Evolutionary conservation across 352 stramenopile genomes (phyloP).

Genomic region (Hyaloperonospora brassicae): DNA sequence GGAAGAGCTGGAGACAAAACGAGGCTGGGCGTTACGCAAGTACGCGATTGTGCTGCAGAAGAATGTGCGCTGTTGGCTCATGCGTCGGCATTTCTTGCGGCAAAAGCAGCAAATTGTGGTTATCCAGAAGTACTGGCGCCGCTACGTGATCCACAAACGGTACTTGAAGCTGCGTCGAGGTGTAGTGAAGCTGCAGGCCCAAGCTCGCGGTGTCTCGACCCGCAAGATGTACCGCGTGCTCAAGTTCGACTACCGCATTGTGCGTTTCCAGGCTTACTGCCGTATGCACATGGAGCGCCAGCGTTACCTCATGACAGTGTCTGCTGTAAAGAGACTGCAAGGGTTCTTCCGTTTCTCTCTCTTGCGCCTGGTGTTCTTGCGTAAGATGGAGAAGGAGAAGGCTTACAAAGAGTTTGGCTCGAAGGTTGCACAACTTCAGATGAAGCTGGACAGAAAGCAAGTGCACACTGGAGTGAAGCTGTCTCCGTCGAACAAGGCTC

Average conservation of each 20-base stretch:
- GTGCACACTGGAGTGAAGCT: slow-evolving; percentile 28
- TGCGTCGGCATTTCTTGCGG: slow-evolving; percentile 41
- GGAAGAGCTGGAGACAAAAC: slow-evolving; percentile 70
- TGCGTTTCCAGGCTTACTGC: slow-evolving; percentile 66
- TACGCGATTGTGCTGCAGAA: slow-evolving; percentile 73
- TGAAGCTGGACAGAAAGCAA: slow-evolving; percentile 63
- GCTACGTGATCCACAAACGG: slow-evolving; percentile 50
- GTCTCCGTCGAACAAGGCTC: slow-evolving; percentile 37
- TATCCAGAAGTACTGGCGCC: slow-evolving; percentile 71
- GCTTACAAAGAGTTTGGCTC: slow-evolving; percentile 63
- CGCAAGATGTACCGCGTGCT: slow-evolving; percentile 59
- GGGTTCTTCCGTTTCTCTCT: slow-evolving; percentile 74
- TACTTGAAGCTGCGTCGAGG: slow-evolving; percentile 46
- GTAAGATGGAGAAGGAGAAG: slow-evolving; percentile 79
- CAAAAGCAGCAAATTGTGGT: slow-evolving; percentile 40
- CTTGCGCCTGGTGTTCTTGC: slow-evolving; percentile 62
- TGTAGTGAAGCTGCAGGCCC: slow-evolving; percentile 53
- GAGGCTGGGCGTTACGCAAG: slow-evolving; percentile 59
- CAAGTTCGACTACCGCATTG: slow-evolving; percentile 71
- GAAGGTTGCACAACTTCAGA: slow-evolving; percentile 61
- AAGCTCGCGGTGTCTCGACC: slow-evolving; percentile 42
- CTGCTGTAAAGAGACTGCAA: slow-evolving; percentile 51
- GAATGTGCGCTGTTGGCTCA: slow-evolving; percentile 56
- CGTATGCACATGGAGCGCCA: slow-evolving; percentile 46
- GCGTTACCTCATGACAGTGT: slow-evolving; percentile 43